Conservation (phyloP, 345 rosid species). For the Lagerstroemia speciosa region DNA sequence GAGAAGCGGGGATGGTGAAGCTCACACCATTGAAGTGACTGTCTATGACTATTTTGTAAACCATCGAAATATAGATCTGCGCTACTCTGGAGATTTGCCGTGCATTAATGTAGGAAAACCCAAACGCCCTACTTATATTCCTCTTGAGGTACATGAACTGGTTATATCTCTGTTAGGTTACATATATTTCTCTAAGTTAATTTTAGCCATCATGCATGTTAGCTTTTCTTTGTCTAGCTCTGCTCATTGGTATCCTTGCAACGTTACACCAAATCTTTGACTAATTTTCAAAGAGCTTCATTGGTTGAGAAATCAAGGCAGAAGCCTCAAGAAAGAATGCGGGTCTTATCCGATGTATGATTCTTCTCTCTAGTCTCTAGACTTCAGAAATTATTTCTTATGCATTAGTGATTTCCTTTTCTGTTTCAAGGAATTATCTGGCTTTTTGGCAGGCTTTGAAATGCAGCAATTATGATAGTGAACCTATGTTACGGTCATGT, state of each 20-base stretch:
- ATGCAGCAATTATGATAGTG: constrained; percentile 59
- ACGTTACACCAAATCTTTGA: constrained; percentile 81
- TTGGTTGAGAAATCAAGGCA: constrained; percentile 90
- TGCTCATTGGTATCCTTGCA: constrained; percentile 72
- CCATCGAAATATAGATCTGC: constrained; percentile 42
- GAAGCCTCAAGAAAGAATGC: constrained; percentile 88
- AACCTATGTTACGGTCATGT: constrained; percentile 56
- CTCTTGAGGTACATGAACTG: constrained; percentile 49
- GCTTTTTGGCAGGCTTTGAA: constrained; percentile 45
- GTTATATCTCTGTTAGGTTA: not conserved
- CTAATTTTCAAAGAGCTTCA: constrained; percentile 58
- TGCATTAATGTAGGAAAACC: constrained; percentile 94
- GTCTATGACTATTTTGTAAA: constrained; percentile 61
- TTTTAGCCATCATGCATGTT: not conserved
- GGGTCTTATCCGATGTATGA: constrained; percentile 51
- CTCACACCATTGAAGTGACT: constrained; percentile 38
- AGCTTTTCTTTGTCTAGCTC: constrained; percentile 30
- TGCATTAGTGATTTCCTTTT: not conserved
- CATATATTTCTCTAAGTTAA: not conserved
- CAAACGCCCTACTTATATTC: constrained; percentile 71
- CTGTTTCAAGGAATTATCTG: constrained; percentile 2
- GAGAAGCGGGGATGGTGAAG: constrained; percentile 32
- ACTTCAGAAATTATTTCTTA: not conserved
- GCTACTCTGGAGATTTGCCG: constrained; percentile 61
- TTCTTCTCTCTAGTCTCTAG: not conserved